Evolutionary conservation across 164 flowering plant species (phyloP).

Genomic region (Chloranthus sessilifolius): DNA sequence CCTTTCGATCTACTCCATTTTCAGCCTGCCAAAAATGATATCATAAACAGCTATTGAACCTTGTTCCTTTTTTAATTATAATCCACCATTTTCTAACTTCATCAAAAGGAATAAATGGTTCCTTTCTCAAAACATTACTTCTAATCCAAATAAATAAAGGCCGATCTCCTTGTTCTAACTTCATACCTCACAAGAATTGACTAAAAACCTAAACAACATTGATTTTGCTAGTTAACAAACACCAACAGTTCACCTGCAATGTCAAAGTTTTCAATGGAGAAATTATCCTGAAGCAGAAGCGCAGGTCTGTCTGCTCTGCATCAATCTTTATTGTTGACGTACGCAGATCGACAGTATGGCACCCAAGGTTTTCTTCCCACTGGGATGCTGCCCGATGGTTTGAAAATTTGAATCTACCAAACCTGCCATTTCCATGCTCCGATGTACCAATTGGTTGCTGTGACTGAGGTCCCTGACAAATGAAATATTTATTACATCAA

Average conservation of each 20-base stretch:
- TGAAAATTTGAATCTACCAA: slow-evolving; percentile 76
- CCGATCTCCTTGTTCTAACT: no score
- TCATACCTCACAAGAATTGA: neutral
- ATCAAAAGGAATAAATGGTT: neutral
- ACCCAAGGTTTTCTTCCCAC: slow-evolving; percentile 48
- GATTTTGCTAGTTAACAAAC: neutral
- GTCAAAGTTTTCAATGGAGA: slow-evolving; percentile 79
- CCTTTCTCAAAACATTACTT: neutral
- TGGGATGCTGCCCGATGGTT: slow-evolving; percentile 48
- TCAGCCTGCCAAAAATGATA: slow-evolving; percentile 63
- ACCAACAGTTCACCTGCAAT: slow-evolving; percentile 56
- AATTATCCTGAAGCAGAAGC: slow-evolving; percentile 85
- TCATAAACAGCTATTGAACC: no score
- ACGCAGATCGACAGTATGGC: slow-evolving; percentile 64
- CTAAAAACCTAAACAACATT: neutral
- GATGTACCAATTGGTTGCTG: slow-evolving; percentile 33
- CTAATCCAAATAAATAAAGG: no score
- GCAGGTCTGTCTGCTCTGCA: slow-evolving; percentile 83
- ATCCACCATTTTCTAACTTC: no score
- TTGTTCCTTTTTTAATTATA: no score
- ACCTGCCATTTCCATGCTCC: slow-evolving; percentile 58
- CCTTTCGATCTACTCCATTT: slow-evolving; percentile 84
- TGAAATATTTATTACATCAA: neutral
- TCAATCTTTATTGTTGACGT: slow-evolving; percentile 81
- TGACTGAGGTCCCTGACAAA: slow-evolving; percentile 48